phyloP scores from a whole-genome alignment of 108 stramenopile species.

The Tribonema minus region DNA sequence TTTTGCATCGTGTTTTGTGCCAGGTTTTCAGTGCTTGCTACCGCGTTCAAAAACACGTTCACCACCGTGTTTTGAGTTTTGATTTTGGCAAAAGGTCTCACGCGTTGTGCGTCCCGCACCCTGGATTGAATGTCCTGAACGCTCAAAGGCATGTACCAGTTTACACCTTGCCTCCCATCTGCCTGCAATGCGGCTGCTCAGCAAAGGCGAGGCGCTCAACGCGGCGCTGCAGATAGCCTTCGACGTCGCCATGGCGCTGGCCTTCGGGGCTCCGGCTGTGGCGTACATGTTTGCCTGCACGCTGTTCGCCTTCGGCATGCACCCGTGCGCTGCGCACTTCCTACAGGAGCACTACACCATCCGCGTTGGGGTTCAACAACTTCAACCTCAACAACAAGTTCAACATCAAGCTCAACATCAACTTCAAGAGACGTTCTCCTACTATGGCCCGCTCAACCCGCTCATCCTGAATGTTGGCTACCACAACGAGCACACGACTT shows the following conservation, averaged over 20 bases:
- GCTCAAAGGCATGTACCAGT: not conserved
- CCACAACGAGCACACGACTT: no score
- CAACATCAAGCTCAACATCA: no score
- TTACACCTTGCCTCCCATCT: not conserved
- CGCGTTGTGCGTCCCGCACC: not conserved
- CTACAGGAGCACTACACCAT: not conserved
- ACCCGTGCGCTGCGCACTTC: not conserved
- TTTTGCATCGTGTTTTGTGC: no score
- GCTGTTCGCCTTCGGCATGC: not conserved
- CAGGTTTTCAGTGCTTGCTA: no score
- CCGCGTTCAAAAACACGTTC: no score
- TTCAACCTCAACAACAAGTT: no score
- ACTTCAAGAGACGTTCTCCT: not conserved
- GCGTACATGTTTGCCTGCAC: not conserved
- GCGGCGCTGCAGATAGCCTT: not conserved
- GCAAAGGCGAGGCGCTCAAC: not conserved
- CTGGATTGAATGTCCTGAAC: not conserved
- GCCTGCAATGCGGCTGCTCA: not conserved
- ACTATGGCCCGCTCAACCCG: slow-evolving; percentile 49
- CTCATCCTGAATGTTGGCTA: no score
- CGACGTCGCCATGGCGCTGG: not conserved
- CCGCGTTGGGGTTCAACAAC: no score
- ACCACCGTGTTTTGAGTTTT: no score
- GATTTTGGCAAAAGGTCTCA: no score
- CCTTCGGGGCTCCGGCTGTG: not conserved